These are phyloP conservation scores for Datisca glomerata DNA, from an alignment of 306 rosid genomes.

Conservation along the genomic window DNA sequence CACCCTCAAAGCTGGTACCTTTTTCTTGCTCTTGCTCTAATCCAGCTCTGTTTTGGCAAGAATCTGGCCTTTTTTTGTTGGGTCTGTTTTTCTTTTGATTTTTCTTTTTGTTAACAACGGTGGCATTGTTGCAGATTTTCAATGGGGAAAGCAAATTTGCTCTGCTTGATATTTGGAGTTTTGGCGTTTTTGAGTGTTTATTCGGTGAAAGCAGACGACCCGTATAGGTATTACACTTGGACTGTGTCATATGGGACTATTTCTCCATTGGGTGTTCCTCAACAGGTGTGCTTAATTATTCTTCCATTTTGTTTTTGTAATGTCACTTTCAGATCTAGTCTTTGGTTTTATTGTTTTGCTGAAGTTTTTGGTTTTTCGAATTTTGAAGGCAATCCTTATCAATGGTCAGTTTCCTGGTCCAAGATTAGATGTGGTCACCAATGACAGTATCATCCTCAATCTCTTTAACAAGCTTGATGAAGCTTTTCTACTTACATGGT, in stretches of 20 bases:
- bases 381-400: slow-evolving; percentile 70
- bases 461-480: slow-evolving; percentile 85
- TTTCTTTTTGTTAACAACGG: not conserved
- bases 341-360: slow-evolving; percentile 8
- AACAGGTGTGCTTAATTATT: slow-evolving; percentile 57
- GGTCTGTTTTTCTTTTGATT: not conserved
- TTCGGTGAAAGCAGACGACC: slow-evolving; percentile 65
- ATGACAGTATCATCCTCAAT: slow-evolving; percentile 78
- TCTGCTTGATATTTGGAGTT: slow-evolving; percentile 27
- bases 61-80: too few species aligned
- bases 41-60: not conserved
- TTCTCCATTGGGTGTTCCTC: slow-evolving; percentile 65
- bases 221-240: slow-evolving; percentile 63
- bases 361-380: slow-evolving; percentile 11
- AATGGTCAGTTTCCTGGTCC: slow-evolving; percentile 99
- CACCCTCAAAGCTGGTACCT: slow-evolving; percentile 2
- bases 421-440: slow-evolving; percentile 72
- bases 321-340: slow-evolving; percentile 18
- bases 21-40: slow-evolving; percentile 3
- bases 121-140: slow-evolving; percentile 20
- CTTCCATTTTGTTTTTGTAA: slow-evolving; percentile 4
- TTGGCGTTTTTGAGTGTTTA: slow-evolving; percentile 27
- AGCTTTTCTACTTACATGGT: slow-evolving; percentile 84
- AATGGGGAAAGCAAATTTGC: slow-evolving; percentile 40
- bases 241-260: slow-evolving; percentile 71